These are phyloP conservation scores for Phytophthora foliorum DNA, from an alignment of 352 stramenopile genomes.

Conservation along the genomic window DNA sequence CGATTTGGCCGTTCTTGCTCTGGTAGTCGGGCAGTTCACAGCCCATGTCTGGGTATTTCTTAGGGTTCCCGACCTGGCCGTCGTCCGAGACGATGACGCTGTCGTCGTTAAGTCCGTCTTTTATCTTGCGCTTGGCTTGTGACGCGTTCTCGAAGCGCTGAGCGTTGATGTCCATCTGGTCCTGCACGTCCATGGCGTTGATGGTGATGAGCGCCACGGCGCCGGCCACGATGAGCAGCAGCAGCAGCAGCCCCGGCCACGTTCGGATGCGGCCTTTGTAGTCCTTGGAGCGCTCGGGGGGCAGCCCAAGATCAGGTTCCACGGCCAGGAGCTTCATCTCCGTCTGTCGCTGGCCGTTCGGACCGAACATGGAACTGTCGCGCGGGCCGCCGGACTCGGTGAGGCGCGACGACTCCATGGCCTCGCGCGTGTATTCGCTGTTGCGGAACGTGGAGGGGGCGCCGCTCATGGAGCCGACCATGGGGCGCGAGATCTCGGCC, in stretches of 20 bases:
- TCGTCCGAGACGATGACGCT: slow-evolving; percentile 56
- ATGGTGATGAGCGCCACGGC: slow-evolving; percentile 61
- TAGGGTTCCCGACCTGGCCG: slow-evolving; percentile 63
- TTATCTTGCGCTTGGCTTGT: slow-evolving; percentile 46
- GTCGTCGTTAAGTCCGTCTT: slow-evolving; percentile 46
- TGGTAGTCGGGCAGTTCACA: slow-evolving; percentile 71
- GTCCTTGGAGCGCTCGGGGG: slow-evolving; percentile 58
- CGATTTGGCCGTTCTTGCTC: slow-evolving; percentile 69
- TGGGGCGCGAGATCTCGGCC: slow-evolving; percentile 45
- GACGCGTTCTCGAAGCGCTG: slow-evolving; percentile 40
- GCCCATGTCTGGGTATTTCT: slow-evolving; percentile 59
- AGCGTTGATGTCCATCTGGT: slow-evolving; percentile 37
- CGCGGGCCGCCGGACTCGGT: slow-evolving; percentile 48
- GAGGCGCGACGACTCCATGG: slow-evolving; percentile 31
- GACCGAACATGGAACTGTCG: slow-evolving; percentile 36
- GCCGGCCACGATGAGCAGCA: slow-evolving; percentile 52
- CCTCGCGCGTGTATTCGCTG: slow-evolving; percentile 46
- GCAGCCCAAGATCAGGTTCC: slow-evolving; percentile 43
- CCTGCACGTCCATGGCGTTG: slow-evolving; percentile 46
- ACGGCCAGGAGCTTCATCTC: slow-evolving; percentile 74
- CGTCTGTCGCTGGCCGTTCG: slow-evolving; percentile 46
- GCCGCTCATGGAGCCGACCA: slow-evolving; percentile 22
- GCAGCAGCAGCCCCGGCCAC: slow-evolving; percentile 65
- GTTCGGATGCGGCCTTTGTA: slow-evolving; percentile 82
- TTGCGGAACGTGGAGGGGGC: slow-evolving; percentile 56